These are phyloP conservation scores for Ulmus americana DNA, from an alignment of 331 rosid genomes.

Conservation along the genomic window DNA sequence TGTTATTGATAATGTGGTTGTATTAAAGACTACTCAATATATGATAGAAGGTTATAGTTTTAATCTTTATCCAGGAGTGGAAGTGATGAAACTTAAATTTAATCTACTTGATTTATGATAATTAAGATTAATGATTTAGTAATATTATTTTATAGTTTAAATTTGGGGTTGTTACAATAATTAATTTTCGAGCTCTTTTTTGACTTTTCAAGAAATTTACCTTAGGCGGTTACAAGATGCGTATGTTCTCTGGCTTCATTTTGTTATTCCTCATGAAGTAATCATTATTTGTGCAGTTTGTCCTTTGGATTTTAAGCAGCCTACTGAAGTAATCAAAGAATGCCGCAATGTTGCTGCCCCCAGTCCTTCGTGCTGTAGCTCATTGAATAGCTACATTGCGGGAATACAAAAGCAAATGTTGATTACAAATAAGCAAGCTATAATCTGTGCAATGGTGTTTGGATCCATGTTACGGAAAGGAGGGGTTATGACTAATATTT, in stretches of 20 bases:
- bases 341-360: constrained; percentile 86
- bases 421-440: constrained; percentile 93
- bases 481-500: constrained; percentile 79
- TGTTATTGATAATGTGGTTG: neutral
- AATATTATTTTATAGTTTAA: neutral
- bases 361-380: constrained; percentile 88
- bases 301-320: constrained; percentile 82
- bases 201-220: neutral
- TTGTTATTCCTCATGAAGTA: constrained; percentile 12
- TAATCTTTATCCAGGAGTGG: too few relatives aligned
- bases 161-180: neutral
- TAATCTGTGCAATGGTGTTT: constrained; percentile 81
- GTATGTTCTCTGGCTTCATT: neutral
- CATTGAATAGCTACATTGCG: constrained; percentile 68
- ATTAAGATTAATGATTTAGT: neutral
- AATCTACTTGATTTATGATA: too few relatives aligned
- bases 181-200: neutral
- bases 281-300: constrained; percentile 60
- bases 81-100: too few relatives aligned
- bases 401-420: constrained; percentile 89
- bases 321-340: constrained; percentile 64
- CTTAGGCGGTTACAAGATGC: neutral
- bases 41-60: too few relatives aligned
- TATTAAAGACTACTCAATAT: neutral
- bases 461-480: constrained; percentile 88